Conservation (phyloP, 768 basidiomycete species). For the Russula abietina region DNA sequence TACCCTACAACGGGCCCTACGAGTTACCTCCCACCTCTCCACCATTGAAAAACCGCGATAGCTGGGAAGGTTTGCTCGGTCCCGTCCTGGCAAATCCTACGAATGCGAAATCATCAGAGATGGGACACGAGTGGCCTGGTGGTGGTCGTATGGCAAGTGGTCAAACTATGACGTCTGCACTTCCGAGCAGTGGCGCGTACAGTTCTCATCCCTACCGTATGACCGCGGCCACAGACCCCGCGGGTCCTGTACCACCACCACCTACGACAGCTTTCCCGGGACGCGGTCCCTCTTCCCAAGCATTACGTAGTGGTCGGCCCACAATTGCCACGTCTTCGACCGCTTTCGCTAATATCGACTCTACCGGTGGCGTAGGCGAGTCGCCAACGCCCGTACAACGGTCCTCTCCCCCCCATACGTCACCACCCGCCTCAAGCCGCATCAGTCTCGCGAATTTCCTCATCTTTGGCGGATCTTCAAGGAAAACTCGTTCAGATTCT, state of each 20-base stretch:
- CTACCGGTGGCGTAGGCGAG: conserved; percentile 59
- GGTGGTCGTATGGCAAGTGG: conserved; percentile 4
- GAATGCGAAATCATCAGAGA: conserved; percentile 5
- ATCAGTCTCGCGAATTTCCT: conserved; percentile 52
- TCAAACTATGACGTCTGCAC: conserved; percentile 26
- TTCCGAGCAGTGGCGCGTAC: conserved; percentile 22
- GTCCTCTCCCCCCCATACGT: conserved; percentile 28
- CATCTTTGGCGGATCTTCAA: conserved; percentile 34
- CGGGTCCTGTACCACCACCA: neutral
- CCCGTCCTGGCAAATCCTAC: conserved; percentile 27
- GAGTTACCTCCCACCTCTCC: conserved; percentile 31
- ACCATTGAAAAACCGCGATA: conserved; percentile 28
- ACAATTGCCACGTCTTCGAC: conserved; percentile 31
- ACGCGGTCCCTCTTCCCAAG: conserved; percentile 22
- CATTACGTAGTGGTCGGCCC: conserved; percentile 31
- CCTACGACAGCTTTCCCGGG: neutral
- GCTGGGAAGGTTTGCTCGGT: conserved; percentile 32
- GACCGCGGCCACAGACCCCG: neutral
- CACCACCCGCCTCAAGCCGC: conserved; percentile 34
- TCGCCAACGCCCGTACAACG: conserved; percentile 41
- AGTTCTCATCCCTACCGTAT: conserved; percentile 19
- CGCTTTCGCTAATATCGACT: conserved; percentile 42
- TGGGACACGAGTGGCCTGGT: neutral
- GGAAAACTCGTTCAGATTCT: conserved; percentile 14
- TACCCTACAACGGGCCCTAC: conserved; percentile 59